Percentiles rank a stretch among this genome's conserved stretches.
These are phyloP conservation scores for Isatis lusitanica DNA, from an alignment of 441 rosid genomes.

Conservation along the genomic window DNA sequence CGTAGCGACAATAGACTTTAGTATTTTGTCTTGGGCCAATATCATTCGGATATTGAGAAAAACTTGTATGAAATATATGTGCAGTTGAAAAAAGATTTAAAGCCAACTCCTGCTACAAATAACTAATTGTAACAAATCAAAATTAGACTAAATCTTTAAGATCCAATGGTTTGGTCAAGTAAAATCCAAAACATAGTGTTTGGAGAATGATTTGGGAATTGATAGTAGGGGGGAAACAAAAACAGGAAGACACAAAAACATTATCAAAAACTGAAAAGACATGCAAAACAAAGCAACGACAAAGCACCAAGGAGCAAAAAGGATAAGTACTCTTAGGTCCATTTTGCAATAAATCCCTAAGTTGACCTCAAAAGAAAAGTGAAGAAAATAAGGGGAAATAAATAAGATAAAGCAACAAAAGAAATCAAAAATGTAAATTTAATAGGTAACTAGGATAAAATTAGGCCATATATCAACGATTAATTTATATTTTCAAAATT, in stretches of 20 bases:
- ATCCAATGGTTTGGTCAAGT: slow-evolving; percentile 13
- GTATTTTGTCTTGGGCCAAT: background rate
- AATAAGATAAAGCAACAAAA: background rate
- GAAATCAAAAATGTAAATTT: background rate
- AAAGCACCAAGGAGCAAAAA: slow-evolving; percentile 22
- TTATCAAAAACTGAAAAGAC: slow-evolving; percentile 36
- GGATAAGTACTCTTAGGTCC: slow-evolving; percentile 26
- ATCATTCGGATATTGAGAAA: background rate
- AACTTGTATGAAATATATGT: background rate
- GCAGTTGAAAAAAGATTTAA: background rate
- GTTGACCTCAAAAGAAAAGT: slow-evolving; percentile 19
- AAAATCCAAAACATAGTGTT: slow-evolving; percentile 24
- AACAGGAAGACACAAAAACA: slow-evolving; percentile 25
- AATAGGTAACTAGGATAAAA: background rate
- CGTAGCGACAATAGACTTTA: slow-evolving; percentile 12
- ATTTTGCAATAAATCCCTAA: slow-evolving; percentile 21
- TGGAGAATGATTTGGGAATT: slow-evolving; percentile 15
- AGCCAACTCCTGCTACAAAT: background rate
- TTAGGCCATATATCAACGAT: background rate
- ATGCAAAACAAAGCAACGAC: slow-evolving; percentile 34
- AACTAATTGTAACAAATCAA: background rate
- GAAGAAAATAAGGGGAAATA: too few species aligned
- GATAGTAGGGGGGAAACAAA: slow-evolving; percentile 1
- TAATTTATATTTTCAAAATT: background rate
- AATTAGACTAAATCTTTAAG: background rate